Evolutionary conservation across 2,329 filamentous ascomycete species (phyloP), one percentile per base, ranked within the genome.

Genomic region (Macrophomina tecta): DNA sequence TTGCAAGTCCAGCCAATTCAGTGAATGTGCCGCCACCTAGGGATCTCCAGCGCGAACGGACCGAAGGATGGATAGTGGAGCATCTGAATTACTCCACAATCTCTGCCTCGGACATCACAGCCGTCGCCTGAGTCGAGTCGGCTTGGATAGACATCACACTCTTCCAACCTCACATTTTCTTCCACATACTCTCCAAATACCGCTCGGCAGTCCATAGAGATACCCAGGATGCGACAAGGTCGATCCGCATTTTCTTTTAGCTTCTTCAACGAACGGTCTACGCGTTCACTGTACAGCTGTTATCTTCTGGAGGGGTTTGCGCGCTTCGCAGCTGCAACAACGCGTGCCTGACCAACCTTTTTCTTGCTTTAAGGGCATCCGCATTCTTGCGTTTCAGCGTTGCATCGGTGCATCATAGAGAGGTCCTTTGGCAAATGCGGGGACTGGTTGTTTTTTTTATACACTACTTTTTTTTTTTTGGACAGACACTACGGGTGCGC

Each of bases 391-490:
- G 42, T 65, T 65, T 65, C 51, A 65, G 63, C 63, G 63, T 56
- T 65, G 63, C 63, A 64, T 64, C 49, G 49, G 36, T 64, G 62
- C 62, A 55, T 65, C 63, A 65, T 65, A 65, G 63, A 64, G 34
- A 45, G 61, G 61, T 60, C 40, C 28, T 45, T 32, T 40, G 38
- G 55, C 38, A 14, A 60, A 60, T 34, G 38, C 23, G 18, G 58
- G 52, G 45, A n/a, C 58, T 62, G 32, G 32, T 38, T 62, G 58
- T 49, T 62, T 6, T 6, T 45, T 61, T 49, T 49, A 30, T 32
- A 18, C 34, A 55, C 42, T 40, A 48, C 56, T 23, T 23, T 23
- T 23, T 23, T 23, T 49, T 49, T 45, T 36, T 62, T 62, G 58
- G 56, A 61, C 56, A 61, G 52, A 51, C 53, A 42, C 53, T 14